phyloP scores from a whole-genome alignment of 768 basidiomycete species.

The Lentinula lateritia region DNA sequence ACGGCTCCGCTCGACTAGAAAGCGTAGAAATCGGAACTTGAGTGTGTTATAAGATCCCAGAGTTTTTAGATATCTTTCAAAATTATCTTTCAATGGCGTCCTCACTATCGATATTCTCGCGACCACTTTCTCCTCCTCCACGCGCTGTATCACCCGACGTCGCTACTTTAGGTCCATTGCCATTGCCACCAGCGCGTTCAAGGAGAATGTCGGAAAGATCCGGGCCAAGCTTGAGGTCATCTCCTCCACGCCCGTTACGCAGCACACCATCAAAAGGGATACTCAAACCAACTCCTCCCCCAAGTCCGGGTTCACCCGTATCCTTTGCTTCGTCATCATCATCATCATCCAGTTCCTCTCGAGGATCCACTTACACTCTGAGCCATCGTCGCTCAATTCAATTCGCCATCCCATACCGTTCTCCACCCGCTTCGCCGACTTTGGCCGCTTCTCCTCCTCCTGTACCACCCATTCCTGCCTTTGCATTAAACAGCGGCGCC shows the following conservation, averaged over 20 bases:
- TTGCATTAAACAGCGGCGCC: constrained; percentile 31
- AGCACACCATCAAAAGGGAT: background rate
- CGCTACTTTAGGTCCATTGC: background rate
- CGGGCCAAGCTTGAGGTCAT: background rate
- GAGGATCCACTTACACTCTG: constrained; percentile 8
- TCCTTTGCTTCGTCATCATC: background rate
- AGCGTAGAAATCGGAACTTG: background rate
- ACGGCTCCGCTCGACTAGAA: background rate
- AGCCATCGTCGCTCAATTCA: constrained; percentile 27
- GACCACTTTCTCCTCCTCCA: constrained; percentile 4
- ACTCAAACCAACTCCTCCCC: constrained; percentile 2
- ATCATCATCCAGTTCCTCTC: background rate
- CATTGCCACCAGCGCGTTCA: background rate
- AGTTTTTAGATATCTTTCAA: too few relatives aligned
- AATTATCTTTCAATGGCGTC: background rate
- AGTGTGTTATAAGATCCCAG: too few relatives aligned
- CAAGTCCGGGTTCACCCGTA: background rate
- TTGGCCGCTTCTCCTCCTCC: constrained; percentile 41
- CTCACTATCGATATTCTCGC: background rate
- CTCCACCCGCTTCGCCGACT: constrained; percentile 45
- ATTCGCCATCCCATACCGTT: constrained; percentile 35
- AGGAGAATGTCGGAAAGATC: background rate
- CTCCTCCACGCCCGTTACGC: background rate
- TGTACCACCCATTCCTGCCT: constrained; percentile 51
- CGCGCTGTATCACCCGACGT: background rate